Base-by-base conservation (phyloP, 1,284 basidiomycete species). In the Trametes polyzona region DNA sequence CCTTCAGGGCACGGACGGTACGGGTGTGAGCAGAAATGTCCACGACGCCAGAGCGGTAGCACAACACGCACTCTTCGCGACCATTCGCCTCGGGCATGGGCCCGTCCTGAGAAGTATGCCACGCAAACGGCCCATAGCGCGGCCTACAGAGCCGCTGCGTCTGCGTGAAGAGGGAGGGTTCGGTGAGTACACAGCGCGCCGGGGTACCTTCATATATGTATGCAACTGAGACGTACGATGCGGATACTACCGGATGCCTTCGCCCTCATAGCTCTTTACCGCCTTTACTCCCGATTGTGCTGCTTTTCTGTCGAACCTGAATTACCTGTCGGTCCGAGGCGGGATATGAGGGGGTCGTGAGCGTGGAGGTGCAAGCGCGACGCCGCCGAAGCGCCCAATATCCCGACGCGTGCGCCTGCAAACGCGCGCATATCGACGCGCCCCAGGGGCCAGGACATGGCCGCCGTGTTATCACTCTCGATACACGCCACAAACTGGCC, bases 1-100 rank as follows among this genome's bases (percentile, higher is more conserved):
- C 41, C 85, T 87, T n/a, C n/a, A n/a, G n/a, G n/a, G 50, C 4
- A 14, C 2, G 35, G 4, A 9, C n/a, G 6, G 19, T 5, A 39
- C 33, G 14, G 17, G 57, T 30, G 37, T 40, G 6, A 30, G 43
- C 29, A 9, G 16, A 5, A 19, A n/a, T 4, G 32, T 7, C 11
- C 19, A 12, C 14, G 12, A n/a, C 11, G n/a, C 1, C 16, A 52
- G 19, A 51, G 21, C 12, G 35, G 24, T 9, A 30, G n/a, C 7
- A 4, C 10, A 9, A 26, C 23, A 52, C 67, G 46, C 46, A 70
- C 68, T 65, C 64, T 39, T 66, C 61, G 16, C 67, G 67, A 3
- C 62, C 68, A 9, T 55, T 55, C 23, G 53, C 42, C 10, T 63
- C 59, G 0, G 63, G 62, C 23, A 60, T 26, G 12, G 59, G 60